Base-by-base conservation (phyloP, 345 rosid species). In the Euclidium syriacum region DNA sequence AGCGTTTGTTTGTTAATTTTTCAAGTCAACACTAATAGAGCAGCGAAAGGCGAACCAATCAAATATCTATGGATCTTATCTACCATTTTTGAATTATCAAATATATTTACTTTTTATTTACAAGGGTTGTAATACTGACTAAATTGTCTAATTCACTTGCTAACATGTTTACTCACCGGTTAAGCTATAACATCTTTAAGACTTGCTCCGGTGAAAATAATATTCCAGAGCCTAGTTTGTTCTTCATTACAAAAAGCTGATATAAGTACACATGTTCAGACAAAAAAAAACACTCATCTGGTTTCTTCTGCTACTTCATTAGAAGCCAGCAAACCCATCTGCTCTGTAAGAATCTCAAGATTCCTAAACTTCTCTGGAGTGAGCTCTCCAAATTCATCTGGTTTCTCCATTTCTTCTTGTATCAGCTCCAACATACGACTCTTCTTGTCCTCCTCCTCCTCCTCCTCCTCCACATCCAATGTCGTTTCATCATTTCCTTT, bases 261-360 rank as follows among this genome's bases (percentile, higher is more conserved):
- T 39, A 41, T 16, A 39, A n/a, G n/a, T n/a, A n/a, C n/a, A n/a
- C n/a, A n/a, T n/a, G n/a, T n/a, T n/a, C n/a, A n/a, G n/a, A 22
- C 52, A 39, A 50, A 67, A 67, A 49, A 58, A 65, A 58, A 15
- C 6, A 15, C 6, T 29, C 52, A 43, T 30, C 16, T 1, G 3
- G 5, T 34, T 16, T 15, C 34, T 23, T 3, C 58, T 19, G 32
- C 24, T 57, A 22, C n/a, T 24, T 72, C 69, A 41, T 72, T 70
- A 22, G 96, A 79, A 58, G 78, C 79, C 66, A 80, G 72, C 30
- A 65, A 71, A 30, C 58, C 79, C 83, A 85, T 75, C 65, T 81
- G 70, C 77, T 85, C 61, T 0, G 88, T 86, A 7, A 79, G 70
- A 62, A 78, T 76, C 48, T 82, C 85, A 75, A 81, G 58, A 60